A percentile compares a stretch with the other conserved stretches of the same genome.
These are phyloP conservation scores for Stramenopiles sp. DNA, from an alignment of 352 stramenopile genomes.

Conservation along the genomic window DNA sequence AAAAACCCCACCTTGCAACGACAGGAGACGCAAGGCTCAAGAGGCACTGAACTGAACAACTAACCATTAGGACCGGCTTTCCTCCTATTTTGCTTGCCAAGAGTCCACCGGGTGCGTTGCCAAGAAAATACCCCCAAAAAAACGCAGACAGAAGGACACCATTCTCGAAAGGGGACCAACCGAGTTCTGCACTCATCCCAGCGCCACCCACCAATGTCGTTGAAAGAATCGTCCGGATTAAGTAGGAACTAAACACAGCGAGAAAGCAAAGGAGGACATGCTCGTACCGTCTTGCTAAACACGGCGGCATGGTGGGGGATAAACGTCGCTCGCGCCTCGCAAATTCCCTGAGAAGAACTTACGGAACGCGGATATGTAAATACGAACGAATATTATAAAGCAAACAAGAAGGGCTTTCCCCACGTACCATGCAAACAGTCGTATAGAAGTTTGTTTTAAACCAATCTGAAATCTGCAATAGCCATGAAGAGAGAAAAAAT, in stretches of 20 bases:
- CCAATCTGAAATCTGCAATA: no score
- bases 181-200: not conserved
- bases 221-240: not conserved
- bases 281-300: not conserved
- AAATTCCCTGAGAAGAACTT: no score
- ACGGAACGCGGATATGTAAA: no score
- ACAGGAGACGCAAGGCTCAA: not conserved
- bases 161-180: not conserved
- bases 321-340: no score
- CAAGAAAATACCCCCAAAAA: constrained; percentile 1
- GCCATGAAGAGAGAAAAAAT: no score
- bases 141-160: not conserved
- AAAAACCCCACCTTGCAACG: not conserved
- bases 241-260: not conserved
- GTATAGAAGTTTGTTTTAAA: no score
- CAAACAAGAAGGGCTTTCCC: no score
- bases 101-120: not conserved
- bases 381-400: no score
- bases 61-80: not conserved
- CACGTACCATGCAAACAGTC: no score
- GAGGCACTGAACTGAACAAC: not conserved
- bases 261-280: not conserved
- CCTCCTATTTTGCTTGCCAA: not conserved
- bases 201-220: not conserved
- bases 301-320: no score